Base-by-base conservation (phyloP, 1,284 basidiomycete species). In the Hymenochaete sp. region DNA sequence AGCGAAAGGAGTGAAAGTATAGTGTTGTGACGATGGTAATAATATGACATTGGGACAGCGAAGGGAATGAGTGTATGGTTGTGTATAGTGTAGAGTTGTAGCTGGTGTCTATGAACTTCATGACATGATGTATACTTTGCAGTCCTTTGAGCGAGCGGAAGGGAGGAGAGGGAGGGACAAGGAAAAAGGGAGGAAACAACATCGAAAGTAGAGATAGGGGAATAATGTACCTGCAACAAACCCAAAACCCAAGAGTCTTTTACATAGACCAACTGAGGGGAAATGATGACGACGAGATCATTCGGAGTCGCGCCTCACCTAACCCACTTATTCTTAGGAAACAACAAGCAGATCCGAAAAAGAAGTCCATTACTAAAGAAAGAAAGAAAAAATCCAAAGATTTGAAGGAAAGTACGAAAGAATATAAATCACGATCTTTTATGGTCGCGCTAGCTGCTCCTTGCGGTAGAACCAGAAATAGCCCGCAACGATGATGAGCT, bases 401-500 rank as follows among this genome's bases (percentile, higher is more conserved):
- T 6, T 16, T 28, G 21, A 42, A 32, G n/a, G 39, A 39, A 11
- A 10, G 19, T 39, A 22, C 38, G 22, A 28, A 21, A 18, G 13
- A 36, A 3, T 21, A 16, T 19, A 18, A 18, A 26, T 18, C 13
- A 21, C 4, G 6, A 18, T n/a, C 10, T 11, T 21, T 36, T 42
- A 51, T 32, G 49, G 49, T 25, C 49, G 45, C 28, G 51, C 53
- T 14, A 89, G 74, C 60, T 89, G 86, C 62, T 89, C 86, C 66
- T 87, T 87, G 59, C 86, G 80, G 63, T 89, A 95, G 77, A 93
- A 92, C 84, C 86, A 86, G 70, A 93, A 91, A 69, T 93, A 95
- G 18, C 91, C 91, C 50, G 83, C 65, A 46, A 93, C 87, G 58
- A 95, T 91, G 52, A 91, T 62, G 47, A 93, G 59, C 59, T 88